These are phyloP conservation scores for Colletotrichum eleusines DNA, from an alignment of 2,329 filamentous ascomycete genomes.

Conservation along the genomic window DNA sequence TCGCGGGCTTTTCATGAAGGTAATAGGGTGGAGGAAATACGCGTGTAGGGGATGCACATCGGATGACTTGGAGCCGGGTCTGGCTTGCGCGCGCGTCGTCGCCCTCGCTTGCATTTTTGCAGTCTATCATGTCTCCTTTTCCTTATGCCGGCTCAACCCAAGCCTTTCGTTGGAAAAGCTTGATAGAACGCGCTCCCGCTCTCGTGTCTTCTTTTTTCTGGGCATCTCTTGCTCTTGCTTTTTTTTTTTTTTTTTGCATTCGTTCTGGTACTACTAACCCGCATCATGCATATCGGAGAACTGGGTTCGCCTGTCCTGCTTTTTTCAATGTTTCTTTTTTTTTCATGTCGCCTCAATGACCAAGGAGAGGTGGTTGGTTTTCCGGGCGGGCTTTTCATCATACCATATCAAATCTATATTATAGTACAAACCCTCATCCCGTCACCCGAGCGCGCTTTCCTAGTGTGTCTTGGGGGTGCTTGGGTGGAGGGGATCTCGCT, in stretches of 20 bases:
- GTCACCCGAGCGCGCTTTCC: neutral
- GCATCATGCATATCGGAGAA: slow-evolving; percentile 35
- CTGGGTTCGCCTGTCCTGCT: slow-evolving; percentile 2
- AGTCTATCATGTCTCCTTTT: neutral
- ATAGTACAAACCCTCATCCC: neutral
- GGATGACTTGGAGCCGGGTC: slow-evolving; percentile 18
- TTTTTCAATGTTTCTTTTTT: slow-evolving; percentile 5
- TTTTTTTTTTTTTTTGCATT: neutral
- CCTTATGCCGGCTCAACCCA: neutral
- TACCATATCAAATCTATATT: neutral
- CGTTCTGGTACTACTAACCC: slow-evolving; percentile 6
- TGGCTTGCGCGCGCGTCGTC: neutral
- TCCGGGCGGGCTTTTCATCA: neutral
- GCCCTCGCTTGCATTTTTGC: neutral
- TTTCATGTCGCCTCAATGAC: neutral
- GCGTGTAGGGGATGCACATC: slow-evolving; percentile 19
- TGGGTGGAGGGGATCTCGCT: neutral
- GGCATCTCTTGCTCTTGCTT: neutral
- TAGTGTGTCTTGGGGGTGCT: neutral
- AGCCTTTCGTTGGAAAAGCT: neutral
- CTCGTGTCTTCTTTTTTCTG: neutral
- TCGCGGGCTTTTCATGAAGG: slow-evolving; percentile 5
- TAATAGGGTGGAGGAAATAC: neutral
- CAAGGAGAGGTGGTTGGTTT: neutral
- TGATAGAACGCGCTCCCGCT: neutral